Conservation (phyloP, 306 rosid species). For the Argentina anserina region DNA sequence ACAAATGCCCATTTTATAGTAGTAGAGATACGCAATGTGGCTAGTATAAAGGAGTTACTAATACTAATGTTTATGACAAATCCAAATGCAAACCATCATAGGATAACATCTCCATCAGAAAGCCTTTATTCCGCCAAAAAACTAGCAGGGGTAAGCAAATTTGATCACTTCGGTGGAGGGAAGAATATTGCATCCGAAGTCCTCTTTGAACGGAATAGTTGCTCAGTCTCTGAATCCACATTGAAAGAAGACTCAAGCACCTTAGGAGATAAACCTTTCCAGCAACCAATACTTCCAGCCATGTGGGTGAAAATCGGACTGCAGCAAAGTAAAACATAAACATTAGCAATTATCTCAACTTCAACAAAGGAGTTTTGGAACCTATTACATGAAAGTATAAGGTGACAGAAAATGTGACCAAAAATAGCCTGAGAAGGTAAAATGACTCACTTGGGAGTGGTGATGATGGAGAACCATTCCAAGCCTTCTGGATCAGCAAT, state of each 20-base stretch:
- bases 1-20: background rate
- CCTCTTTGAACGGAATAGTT: slow-evolving; percentile 76
- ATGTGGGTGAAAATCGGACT: slow-evolving; percentile 83
- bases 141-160: background rate
- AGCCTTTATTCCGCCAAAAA: slow-evolving; percentile 17
- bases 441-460: slow-evolving; percentile 60
- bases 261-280: slow-evolving; percentile 74
- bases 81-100: background rate
- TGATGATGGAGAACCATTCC: slow-evolving; percentile 89
- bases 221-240: slow-evolving; percentile 52
- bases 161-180: slow-evolving; percentile 62
- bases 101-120: background rate
- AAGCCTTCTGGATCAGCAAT: slow-evolving; percentile 68
- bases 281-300: slow-evolving; percentile 72
- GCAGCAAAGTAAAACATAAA: slow-evolving; percentile 13
- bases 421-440: background rate
- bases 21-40: background rate
- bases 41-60: background rate
- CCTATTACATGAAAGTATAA: background rate
- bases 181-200: slow-evolving; percentile 70
- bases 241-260: slow-evolving; percentile 75
- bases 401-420: background rate
- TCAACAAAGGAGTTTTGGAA: background rate
- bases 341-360: background rate
- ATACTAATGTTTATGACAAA: background rate